Evolutionary conservation across 2,329 filamentous ascomycete species (phyloP), one percentile per base, ranked within the genome.

Genomic region (Verticillium alfalfae): DNA sequence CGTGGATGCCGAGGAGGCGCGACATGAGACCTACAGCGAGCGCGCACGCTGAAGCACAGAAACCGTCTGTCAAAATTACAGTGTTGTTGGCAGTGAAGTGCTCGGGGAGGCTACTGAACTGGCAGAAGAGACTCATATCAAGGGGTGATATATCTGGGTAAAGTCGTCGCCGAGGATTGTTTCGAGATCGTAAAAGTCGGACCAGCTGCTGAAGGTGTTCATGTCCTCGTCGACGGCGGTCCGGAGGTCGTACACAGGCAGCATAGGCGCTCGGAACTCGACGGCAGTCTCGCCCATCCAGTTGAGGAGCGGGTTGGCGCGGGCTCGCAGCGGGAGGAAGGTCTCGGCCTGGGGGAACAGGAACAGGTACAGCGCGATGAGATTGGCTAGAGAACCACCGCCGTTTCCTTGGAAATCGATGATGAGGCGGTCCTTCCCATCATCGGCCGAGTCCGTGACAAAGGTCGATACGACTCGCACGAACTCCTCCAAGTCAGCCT

Each of bases 361-460:
- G 6, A 36, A 49, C 8, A 59, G 56, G 38, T 65, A 66, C 1
- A 66, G 34, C 6, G 45, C 34, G 39, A 65, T 34, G 10, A 59
- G 61, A 34, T 61, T 65, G 39, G 16, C 41, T 16, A 65, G 39
- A 45, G 73, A 71, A 1, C 88, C 88, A 45, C 88, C 88, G 1
- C 76, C 76, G 66, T 91, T 91, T 5, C 77, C 79, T 6, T 83
- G 80, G 10, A 90, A 68, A 65, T 91, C 88, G 63, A 91, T 82
- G 37, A 91, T 78, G 6, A 91, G 76, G 69, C 83, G 86, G 1
- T 76, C 82, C 69, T 85, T 87, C 2, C 78, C 76, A 2, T 75
- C 74, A 2, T 69, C 65, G 49, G 78, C 77, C 22, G 79, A 79
- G 45, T 75, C 72, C 0, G 75, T 72, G 31, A 88, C 75, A 65